Base-by-base conservation (phyloP, 495 filamentous ascomycete species). In the Parmelia sp. region DNA sequence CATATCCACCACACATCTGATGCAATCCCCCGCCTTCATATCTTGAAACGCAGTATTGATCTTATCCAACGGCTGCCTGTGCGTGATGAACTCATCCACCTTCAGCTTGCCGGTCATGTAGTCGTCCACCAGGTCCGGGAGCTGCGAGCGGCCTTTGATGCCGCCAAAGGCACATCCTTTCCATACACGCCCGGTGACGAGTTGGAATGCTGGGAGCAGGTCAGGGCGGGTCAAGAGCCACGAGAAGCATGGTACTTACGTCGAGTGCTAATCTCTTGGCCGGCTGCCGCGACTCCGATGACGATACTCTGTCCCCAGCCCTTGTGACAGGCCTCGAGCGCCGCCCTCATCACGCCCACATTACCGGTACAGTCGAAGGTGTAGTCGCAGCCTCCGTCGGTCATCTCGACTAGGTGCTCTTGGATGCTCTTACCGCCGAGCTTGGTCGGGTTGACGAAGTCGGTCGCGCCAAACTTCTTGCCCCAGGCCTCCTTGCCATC, bases 71-170 rank as follows among this genome's bases (percentile, higher is more conserved):
- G 79, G 78, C 82, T 95, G 88, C 53, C 94, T 87, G 81, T 98
- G 95, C 36, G 94, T 98, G 78, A 98, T 97, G 82, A 97, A 97
- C 80, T 98, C 94, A 72, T 98, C 95, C 47, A 98, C 93, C 89
- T 96, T 97, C 71, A 98, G 84, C 71, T 89, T 83, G 66, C 92
- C 92, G 31, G 80, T 80, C 74, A 96, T 82, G 75, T 98, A 98
- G 75, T 97, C 95, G 60, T 87, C 81, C 9, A 98, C 92, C 35
- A 98, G 85, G 61, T 83, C 88, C 40, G 90, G 90, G 57, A 98
- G 84, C 78, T 98, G 94, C 35, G 89, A 85, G 70, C 94, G 91
- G 65, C 94, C 94, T 82, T 98, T 98, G 82, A 98, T 91, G 65
- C 94, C 94, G 68, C 94, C 94, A 71, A 98, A 98, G 33, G 94